These are phyloP conservation scores for Wickerhamomyces kurtzmanii DNA, from an alignment of 805 yeast genomes.

Conservation along the genomic window DNA sequence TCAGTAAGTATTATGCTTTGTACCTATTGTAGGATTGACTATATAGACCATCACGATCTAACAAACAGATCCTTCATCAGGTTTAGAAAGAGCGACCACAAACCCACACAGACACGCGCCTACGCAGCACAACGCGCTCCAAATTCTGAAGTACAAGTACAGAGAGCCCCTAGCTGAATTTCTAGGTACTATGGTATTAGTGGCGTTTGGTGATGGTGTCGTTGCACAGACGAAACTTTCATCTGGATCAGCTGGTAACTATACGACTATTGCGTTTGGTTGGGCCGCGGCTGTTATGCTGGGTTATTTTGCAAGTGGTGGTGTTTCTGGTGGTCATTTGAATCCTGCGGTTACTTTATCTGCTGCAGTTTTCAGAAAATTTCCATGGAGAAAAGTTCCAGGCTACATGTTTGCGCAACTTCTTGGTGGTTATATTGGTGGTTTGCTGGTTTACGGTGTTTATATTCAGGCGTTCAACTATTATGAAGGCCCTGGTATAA, in stretches of 20 bases:
- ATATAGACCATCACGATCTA: not conserved
- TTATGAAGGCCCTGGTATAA: conserved; percentile 23
- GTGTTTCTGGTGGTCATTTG: conserved; percentile 49
- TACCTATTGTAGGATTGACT: too few species aligned
- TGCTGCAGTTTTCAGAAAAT: conserved; percentile 37
- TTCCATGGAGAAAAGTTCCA: conserved; percentile 38
- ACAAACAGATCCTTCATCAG: conserved; percentile 16
- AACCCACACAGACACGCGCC: conserved; percentile 7
- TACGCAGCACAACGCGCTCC: conserved; percentile 11
- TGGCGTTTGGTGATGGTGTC: conserved; percentile 37
- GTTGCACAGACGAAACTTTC: conserved; percentile 34
- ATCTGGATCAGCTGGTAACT: conserved; percentile 26
- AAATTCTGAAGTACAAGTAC: conserved; percentile 16
- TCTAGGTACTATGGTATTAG: conserved; percentile 36
- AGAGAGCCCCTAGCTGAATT: conserved; percentile 45
- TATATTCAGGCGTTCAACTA: conserved; percentile 28
- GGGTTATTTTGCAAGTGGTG: conserved; percentile 42
- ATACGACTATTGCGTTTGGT: conserved; percentile 31
- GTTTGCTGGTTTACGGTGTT: conserved; percentile 32
- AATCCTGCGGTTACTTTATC: conserved; percentile 43
- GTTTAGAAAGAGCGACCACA: conserved; percentile 17
- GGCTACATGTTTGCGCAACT: conserved; percentile 36
- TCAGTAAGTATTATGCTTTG: too few species aligned
- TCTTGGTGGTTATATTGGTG: conserved; percentile 39
- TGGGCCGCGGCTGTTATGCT: conserved; percentile 48